Evolutionary conservation across 495 filamentous ascomycete species (phyloP).

Genomic region (Neurospora sp.): DNA sequence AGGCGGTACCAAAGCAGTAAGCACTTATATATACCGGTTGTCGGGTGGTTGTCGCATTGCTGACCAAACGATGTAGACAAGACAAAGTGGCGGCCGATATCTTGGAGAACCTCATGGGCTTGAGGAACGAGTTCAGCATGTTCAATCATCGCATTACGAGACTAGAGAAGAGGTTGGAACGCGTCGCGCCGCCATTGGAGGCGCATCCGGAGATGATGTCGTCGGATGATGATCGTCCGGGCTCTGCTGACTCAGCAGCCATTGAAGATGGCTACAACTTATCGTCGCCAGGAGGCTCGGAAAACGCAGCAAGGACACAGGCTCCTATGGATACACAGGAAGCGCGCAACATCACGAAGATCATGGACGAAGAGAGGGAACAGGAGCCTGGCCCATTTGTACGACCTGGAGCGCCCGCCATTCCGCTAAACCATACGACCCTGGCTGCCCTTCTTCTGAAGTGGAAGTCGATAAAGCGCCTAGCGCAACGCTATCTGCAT

Average conservation of each 20-base stretch:
- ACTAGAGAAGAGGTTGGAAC: conserved; percentile 14
- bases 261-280: conserved; percentile 11
- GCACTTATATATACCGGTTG: conserved; percentile 10
- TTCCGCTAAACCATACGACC: conserved; percentile 71
- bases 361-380: conserved; percentile 36
- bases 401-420: conserved; percentile 46
- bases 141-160: conserved; percentile 18
- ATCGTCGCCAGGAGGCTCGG: conserved; percentile 14
- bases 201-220: conserved; percentile 2
- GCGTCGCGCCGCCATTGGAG: conserved; percentile 7
- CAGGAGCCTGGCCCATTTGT: conserved; percentile 35
- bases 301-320: not conserved
- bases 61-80: conserved; percentile 28
- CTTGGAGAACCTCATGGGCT: conserved; percentile 27
- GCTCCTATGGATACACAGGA: conserved; percentile 16
- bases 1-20: conserved; percentile 58
- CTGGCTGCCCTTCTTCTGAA: conserved; percentile 68
- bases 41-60: not conserved
- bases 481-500: conserved; percentile 38
- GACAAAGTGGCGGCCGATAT: conserved; percentile 44
- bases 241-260: conserved; percentile 12
- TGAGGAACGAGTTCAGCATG: conserved; percentile 24
- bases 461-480: conserved; percentile 52
- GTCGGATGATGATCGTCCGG: conserved; percentile 16
- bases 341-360: conserved; percentile 20